Conservation (phyloP, 23 red algal genomes). For the Gracilaria caudata region DNA sequence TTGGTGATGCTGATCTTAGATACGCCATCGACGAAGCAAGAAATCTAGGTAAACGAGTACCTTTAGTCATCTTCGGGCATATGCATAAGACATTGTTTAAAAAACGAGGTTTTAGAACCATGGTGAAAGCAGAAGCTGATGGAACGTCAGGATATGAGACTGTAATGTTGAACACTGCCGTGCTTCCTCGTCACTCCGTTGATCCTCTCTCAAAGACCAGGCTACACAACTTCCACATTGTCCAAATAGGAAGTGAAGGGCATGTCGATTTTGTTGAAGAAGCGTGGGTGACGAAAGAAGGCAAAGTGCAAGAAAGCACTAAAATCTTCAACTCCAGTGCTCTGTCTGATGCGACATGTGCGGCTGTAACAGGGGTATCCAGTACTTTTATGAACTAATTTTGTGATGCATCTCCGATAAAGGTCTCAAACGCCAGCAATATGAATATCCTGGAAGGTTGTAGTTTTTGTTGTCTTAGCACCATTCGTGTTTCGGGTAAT, state of each 20-base stretch:
- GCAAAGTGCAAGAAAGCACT: conserved; percentile 35
- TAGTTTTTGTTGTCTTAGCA: not conserved
- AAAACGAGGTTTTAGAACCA: conserved; percentile 39
- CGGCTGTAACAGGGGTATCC: not conserved
- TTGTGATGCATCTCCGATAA: not conserved
- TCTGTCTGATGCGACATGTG: not conserved
- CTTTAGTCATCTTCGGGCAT: conserved; percentile 85
- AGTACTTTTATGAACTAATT: not conserved
- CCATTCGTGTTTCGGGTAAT: conserved; percentile 54
- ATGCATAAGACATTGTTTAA: conserved; percentile 76
- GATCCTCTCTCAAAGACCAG: not conserved
- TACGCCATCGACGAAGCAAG: conserved; percentile 44
- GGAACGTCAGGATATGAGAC: conserved; percentile 43
- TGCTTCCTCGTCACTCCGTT: conserved; percentile 60
- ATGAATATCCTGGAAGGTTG: not conserved
- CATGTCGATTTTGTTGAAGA: conserved; percentile 47
- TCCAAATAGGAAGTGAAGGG: conserved; percentile 26
- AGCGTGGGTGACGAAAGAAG: conserved; percentile 50
- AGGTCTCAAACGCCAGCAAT: not conserved
- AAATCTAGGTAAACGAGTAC: conserved; percentile 60
- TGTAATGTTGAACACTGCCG: conserved; percentile 73
- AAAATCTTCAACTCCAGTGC: not conserved
- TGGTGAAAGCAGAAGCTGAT: conserved; percentile 66
- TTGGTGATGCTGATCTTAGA: conserved; percentile 80
- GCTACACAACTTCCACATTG: conserved; percentile 52